Conservation (phyloP, 2,329 filamentous ascomycete species). For the Penicillium aurantiogriseum region DNA sequence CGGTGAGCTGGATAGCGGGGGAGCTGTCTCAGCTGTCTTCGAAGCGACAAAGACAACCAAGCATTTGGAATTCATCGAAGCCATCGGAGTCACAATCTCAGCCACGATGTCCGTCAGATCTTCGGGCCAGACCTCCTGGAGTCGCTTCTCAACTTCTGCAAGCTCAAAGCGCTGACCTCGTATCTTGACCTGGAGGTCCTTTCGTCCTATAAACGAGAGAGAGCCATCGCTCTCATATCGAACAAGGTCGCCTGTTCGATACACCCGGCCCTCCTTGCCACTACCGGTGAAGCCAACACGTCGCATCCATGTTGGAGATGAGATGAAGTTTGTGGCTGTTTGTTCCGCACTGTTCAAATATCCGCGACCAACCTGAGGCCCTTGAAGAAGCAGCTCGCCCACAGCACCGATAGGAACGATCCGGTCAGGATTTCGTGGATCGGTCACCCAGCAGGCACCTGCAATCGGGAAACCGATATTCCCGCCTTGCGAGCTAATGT, state of each 20-base stretch:
- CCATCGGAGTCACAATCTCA: not conserved
- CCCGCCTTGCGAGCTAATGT: no score
- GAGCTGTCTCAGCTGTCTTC: not conserved
- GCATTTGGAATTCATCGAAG: not conserved
- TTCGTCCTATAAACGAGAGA: conserved; percentile 15
- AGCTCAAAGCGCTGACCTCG: conserved; percentile 21
- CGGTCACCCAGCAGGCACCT: no score
- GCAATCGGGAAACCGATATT: no score
- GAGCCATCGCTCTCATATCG: conserved; percentile 25
- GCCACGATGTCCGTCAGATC: not conserved
- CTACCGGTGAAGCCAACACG: not conserved
- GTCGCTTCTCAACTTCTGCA: conserved; percentile 13
- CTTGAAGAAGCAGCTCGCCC: no score
- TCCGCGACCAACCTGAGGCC: no score
- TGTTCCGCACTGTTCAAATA: no score
- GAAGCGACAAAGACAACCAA: conserved; percentile 8
- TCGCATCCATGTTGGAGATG: not conserved
- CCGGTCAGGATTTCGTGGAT: no score
- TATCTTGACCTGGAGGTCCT: conserved; percentile 22
- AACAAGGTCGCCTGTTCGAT: conserved; percentile 36
- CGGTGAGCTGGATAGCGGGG: not conserved
- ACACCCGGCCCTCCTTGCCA: conserved; percentile 20
- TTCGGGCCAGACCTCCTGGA: conserved; percentile 1
- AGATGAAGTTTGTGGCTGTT: not conserved
- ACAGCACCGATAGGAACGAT: no score